Conservation (phyloP, 345 rosid species). For the Bruguiera gymnorhiza region DNA sequence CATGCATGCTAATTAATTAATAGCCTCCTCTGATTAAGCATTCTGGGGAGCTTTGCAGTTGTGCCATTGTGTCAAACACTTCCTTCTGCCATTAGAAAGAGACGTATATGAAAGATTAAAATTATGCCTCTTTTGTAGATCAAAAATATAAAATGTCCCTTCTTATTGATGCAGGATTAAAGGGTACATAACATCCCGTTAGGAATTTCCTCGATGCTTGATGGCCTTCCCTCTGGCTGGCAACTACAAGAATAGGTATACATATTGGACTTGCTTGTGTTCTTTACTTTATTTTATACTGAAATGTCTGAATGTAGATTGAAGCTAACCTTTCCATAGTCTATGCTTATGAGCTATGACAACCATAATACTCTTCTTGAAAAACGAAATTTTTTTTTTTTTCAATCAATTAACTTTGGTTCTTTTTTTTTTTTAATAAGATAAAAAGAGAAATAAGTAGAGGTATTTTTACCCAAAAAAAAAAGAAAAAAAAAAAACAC, state of each 20-base stretch:
- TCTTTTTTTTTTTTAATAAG: no score
- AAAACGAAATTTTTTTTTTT: no score
- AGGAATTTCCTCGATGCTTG: constrained; percentile 18
- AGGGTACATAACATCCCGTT: background rate
- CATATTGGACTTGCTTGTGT: constrained; percentile 8
- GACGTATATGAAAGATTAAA: constrained; percentile 25
- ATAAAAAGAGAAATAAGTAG: no score
- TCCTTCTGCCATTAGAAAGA: background rate
- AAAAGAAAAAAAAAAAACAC: no score
- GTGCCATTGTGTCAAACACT: background rate
- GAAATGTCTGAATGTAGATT: background rate
- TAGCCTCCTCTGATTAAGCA: background rate
- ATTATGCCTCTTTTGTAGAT: background rate
- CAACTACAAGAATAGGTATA: constrained; percentile 9
- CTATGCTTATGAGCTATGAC: no score
- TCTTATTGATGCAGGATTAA: background rate
- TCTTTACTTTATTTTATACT: constrained; percentile 19
- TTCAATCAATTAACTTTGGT: no score
- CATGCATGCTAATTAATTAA: background rate
- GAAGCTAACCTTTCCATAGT: background rate
- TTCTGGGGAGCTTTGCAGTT: background rate
- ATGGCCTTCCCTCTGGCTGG: constrained; percentile 10
- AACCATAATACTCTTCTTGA: no score
- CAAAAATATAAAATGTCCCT: background rate
- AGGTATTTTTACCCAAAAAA: no score